Percentiles rank a stretch among this genome's conserved stretches.
phyloP scores from a whole-genome alignment of 345 rosid genomes.

The Eucalyptus shirleyi region DNA sequence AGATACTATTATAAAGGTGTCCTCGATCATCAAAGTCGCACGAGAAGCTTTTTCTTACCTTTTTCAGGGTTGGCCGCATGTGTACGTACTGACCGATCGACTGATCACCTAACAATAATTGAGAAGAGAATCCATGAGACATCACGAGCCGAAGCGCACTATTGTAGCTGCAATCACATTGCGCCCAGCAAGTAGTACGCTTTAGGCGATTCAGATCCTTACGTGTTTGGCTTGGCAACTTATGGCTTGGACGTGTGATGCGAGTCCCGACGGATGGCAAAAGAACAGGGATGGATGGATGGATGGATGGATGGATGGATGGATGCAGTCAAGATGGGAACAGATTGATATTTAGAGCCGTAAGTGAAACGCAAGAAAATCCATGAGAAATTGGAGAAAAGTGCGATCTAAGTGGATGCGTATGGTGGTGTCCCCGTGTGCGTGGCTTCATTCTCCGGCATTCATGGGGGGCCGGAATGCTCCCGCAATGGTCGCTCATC shows the following conservation, averaged over 20 bases:
- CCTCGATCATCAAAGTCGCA: background rate
- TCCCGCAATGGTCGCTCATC: background rate
- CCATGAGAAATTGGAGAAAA: background rate
- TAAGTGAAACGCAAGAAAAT: background rate
- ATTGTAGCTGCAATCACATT: background rate
- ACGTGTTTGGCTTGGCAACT: background rate
- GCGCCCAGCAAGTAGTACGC: background rate
- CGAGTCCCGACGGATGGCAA: background rate
- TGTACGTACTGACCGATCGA: background rate
- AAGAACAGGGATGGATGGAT: background rate
- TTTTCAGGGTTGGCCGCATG: background rate
- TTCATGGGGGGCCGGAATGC: background rate
- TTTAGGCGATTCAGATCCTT: background rate
- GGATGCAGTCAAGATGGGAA: background rate
- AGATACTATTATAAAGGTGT: background rate
- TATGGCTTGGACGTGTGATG: background rate
- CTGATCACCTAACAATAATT: background rate
- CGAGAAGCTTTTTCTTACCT: background rate
- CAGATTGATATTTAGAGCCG: background rate
- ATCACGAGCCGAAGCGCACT: background rate
- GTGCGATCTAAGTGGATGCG: background rate
- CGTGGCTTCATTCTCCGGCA: constrained; percentile 9
- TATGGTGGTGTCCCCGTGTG: constrained; percentile 12
- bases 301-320: background rate
- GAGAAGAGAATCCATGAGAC: background rate